phyloP scores from a whole-genome alignment of 2,329 filamentous ascomycete species.

The Neofusicoccum sp. region DNA sequence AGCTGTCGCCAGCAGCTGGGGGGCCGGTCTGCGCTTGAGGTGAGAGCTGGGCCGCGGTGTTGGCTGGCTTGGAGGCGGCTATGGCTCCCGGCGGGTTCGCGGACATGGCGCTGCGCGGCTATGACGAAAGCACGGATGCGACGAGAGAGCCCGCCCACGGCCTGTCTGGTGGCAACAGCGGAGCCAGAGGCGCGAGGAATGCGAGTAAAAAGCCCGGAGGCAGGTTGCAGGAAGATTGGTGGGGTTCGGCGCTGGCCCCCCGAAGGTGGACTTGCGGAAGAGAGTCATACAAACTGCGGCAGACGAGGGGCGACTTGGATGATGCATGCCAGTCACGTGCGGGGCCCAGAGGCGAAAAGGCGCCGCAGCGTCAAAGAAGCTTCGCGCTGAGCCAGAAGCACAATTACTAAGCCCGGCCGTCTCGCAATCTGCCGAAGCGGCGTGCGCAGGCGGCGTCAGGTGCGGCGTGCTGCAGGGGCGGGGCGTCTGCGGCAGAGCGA shows the following conservation, averaged over 20 bases:
- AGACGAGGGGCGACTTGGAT: neutral
- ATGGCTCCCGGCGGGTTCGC: constrained; percentile 43
- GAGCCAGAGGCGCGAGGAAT: neutral
- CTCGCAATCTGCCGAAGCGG: neutral
- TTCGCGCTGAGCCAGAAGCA: neutral
- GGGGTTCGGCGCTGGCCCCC: constrained; percentile 5
- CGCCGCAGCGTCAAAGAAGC: neutral
- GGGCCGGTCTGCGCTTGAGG: constrained; percentile 45
- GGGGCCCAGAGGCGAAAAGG: neutral
- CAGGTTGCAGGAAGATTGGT: neutral
- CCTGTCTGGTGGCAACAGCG: neutral
- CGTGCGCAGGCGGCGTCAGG: neutral
- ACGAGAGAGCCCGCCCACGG: neutral
- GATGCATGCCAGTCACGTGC: neutral
- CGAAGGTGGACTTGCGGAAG: constrained; percentile 18
- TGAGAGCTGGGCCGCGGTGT: constrained; percentile 38
- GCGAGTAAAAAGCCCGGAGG: neutral
- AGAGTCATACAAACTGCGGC: constrained; percentile 10
- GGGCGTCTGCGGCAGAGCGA: neutral
- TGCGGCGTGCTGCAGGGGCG: neutral
- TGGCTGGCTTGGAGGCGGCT: constrained; percentile 42
- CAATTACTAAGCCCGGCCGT: neutral
- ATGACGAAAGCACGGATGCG: constrained; percentile 12
- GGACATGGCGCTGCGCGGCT: constrained; percentile 35
- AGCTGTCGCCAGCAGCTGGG: constrained; percentile 43